phyloP scores from a whole-genome alignment of 768 basidiomycete species.

The Suillus ampliporus region DNA sequence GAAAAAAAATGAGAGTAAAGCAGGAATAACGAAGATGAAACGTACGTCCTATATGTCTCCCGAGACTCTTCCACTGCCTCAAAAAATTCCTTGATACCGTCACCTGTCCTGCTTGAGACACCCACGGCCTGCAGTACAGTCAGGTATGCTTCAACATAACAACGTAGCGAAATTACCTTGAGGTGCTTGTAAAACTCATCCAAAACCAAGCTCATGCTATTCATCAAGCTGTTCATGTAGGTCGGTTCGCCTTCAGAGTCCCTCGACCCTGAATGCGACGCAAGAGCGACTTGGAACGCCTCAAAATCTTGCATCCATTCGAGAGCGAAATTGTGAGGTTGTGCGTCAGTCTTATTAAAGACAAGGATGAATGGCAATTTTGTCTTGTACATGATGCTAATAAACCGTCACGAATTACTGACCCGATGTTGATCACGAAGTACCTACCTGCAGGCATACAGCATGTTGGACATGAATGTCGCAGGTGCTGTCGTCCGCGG shows the following conservation, averaged over 20 bases:
- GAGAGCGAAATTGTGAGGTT: conserved; percentile 87
- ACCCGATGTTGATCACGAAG: conserved; percentile 12
- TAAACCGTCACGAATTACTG: background rate
- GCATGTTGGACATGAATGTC: conserved; percentile 99
- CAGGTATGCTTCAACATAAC: background rate
- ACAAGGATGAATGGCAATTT: conserved; percentile 96
- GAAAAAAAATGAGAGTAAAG: background rate
- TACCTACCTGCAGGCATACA: conserved; percentile 93
- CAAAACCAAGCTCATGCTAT: conserved; percentile 96
- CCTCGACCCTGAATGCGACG: conserved; percentile 65
- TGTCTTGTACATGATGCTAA: conserved; percentile 96
- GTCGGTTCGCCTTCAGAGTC: conserved; percentile 90
- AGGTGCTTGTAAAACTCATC: conserved; percentile 99
- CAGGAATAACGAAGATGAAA: conserved; percentile 11
- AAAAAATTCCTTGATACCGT: conserved; percentile 90
- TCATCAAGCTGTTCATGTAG: conserved; percentile 99
- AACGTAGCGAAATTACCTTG: conserved; percentile 57
- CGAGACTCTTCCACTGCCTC: conserved; percentile 88
- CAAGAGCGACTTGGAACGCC: conserved; percentile 87
- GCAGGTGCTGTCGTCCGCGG: conserved; percentile 93
- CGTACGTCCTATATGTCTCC: conserved; percentile 87
- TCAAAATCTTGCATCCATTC: conserved; percentile 99
- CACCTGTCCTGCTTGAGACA: conserved; percentile 96
- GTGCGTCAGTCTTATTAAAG: conserved; percentile 98
- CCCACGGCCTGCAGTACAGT: conserved; percentile 75